Percentiles rank a stretch among this genome's conserved stretches.
These are phyloP conservation scores for Pseudomonodictys pantanalensis DNA, from an alignment of 495 filamentous ascomycete species.

Conservation along the genomic window DNA sequence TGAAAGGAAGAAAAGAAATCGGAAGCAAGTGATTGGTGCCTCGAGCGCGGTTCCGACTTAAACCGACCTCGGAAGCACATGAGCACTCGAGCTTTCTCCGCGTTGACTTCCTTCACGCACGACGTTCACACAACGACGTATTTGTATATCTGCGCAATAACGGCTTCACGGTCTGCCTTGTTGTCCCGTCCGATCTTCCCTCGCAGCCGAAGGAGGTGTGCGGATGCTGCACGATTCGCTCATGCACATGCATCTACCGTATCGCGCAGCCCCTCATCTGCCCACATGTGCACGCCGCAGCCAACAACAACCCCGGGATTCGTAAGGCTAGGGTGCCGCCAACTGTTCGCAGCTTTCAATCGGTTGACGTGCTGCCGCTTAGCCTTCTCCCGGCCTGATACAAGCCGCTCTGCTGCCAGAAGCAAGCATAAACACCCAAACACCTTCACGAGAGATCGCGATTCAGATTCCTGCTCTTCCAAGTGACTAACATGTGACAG, in stretches of 20 bases:
- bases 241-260: conserved; percentile 8
- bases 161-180: no score
- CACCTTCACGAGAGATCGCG: no score
- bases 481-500: no score
- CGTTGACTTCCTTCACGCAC: no score
- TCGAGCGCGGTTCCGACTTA: background rate
- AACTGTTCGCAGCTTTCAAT: background rate
- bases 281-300: background rate
- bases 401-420: background rate
- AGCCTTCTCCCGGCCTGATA: background rate
- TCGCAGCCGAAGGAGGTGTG: conserved; percentile 11
- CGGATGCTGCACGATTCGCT: conserved; percentile 15
- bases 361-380: background rate
- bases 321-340: conserved; percentile 3
- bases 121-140: no score
- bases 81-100: no score
- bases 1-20: conserved; percentile 30
- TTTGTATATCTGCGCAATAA: no score
- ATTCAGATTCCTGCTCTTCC: no score
- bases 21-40: conserved; percentile 26
- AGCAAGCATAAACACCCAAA: no score
- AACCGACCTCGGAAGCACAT: no score
- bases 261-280: conserved; percentile 8
- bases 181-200: background rate
- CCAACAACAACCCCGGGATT: conserved; percentile 13